Conservation (phyloP, 1,139 yeast species). For the Kodamaea anthophila region DNA sequence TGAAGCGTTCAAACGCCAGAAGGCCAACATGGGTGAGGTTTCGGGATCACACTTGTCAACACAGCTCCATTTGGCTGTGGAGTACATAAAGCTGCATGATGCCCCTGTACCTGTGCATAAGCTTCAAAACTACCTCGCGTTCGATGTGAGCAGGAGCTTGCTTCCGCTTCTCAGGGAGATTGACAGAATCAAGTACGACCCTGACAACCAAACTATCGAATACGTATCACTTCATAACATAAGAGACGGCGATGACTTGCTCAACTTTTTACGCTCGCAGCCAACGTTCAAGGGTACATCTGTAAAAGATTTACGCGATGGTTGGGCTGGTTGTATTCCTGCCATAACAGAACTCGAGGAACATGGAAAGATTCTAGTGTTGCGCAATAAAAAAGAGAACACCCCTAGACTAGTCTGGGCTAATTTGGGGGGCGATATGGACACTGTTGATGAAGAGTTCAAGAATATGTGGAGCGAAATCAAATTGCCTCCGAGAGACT, state of each 20-base stretch:
- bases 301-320: conserved; percentile 88
- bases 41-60: conserved; percentile 68
- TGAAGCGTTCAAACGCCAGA: conserved; percentile 36
- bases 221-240: conserved; percentile 88
- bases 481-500: conserved; percentile 75
- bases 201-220: conserved; percentile 59
- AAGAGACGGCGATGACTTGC: conserved; percentile 68
- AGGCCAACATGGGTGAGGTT: conserved; percentile 22
- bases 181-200: conserved; percentile 65
- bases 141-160: conserved; percentile 44
- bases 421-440: conserved; percentile 69
- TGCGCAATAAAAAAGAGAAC: conserved; percentile 88
- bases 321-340: conserved; percentile 89
- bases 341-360: conserved; percentile 74
- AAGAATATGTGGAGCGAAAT: conserved; percentile 73
- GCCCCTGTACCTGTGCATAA: conserved; percentile 60
- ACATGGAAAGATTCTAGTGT: conserved; percentile 69
- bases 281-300: conserved; percentile 83
- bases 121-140: conserved; percentile 52
- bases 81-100: conserved; percentile 66
- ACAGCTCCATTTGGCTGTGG: conserved; percentile 81
- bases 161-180: conserved; percentile 67
- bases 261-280: conserved; percentile 70
- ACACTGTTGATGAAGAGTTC: conserved; percentile 77
- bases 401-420: conserved; percentile 91